Conservation (phyloP, 202 grass and related monocot species). For the Zoysia matrella region DNA sequence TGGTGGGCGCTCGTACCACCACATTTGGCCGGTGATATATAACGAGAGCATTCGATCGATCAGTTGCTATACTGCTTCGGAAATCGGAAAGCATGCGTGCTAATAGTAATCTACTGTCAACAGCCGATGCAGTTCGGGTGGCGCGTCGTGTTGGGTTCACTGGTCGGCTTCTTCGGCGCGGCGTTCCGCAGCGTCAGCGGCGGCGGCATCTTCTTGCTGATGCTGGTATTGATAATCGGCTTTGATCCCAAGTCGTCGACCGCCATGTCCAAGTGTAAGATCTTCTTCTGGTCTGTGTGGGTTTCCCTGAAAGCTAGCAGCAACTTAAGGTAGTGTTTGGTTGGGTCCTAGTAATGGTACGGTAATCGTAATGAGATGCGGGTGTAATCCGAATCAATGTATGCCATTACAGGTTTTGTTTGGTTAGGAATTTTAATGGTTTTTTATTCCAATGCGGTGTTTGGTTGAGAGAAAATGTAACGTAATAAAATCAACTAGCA, state of each 20-base stretch:
- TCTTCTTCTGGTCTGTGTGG: neutral
- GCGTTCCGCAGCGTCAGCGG: slow-evolving; percentile 64
- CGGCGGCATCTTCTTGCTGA: slow-evolving; percentile 68
- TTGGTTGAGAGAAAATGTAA: no score
- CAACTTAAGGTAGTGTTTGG: no score
- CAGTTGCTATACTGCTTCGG: neutral
- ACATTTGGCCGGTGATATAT: slow-evolving; percentile 72
- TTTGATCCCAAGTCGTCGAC: slow-evolving; percentile 76
- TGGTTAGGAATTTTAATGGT: no score
- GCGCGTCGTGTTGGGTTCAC: slow-evolving; percentile 51
- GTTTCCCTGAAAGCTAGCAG: neutral
- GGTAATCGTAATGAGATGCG: no score
- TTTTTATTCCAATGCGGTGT: no score
- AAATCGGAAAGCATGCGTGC: neutral
- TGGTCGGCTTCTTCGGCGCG: slow-evolving; percentile 61
- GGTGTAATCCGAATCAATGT: no score
- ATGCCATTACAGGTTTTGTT: no score
- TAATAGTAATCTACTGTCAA: neutral
- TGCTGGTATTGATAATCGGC: slow-evolving; percentile 66
- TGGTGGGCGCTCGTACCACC: slow-evolving; percentile 53
- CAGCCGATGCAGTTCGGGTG: slow-evolving; percentile 66
- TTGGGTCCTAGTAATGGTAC: no score
- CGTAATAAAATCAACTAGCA: no score
- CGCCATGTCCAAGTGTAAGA: slow-evolving; percentile 65
- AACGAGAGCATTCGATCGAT: neutral